Conservation (phyloP, 192 early-diverging fungal genomes). For the Funneliformis geosporum region DNA sequence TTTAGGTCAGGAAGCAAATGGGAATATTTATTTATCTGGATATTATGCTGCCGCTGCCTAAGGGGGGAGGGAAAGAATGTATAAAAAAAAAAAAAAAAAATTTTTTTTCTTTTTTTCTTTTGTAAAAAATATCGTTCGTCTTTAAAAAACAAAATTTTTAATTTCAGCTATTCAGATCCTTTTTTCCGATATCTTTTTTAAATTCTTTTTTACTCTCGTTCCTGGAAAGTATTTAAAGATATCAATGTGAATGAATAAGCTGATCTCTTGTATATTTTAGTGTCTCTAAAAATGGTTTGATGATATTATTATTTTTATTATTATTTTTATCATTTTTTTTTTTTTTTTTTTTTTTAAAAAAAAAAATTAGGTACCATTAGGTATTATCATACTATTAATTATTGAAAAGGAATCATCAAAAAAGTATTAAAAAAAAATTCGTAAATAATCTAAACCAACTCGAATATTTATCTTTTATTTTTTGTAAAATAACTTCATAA, state of each 20-base stretch:
- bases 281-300: no score
- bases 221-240: background rate
- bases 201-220: background rate
- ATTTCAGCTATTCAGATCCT: background rate
- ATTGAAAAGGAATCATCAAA: no score
- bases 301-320: no score
- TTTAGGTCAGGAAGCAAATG: slow-evolving; percentile 47
- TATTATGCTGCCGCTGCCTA: slow-evolving; percentile 55
- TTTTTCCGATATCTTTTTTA: background rate
- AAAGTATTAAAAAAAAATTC: no score
- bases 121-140: background rate
- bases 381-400: no score
- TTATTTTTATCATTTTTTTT: no score
- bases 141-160: background rate
- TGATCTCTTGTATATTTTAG: background rate
- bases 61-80: background rate
- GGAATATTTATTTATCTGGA: slow-evolving; percentile 40
- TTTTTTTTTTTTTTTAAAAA: no score
- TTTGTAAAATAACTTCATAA: no score
- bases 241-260: background rate
- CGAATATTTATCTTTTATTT: no score
- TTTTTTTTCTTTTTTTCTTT: background rate
- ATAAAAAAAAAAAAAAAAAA: background rate
- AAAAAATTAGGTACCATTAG: no score
- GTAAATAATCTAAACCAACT: no score